Evolutionary conservation across 23 red algal species (phyloP), one percentile per base, ranked within the genome.

Genomic region (Cyanidiococcus yangmingshanensis): DNA sequence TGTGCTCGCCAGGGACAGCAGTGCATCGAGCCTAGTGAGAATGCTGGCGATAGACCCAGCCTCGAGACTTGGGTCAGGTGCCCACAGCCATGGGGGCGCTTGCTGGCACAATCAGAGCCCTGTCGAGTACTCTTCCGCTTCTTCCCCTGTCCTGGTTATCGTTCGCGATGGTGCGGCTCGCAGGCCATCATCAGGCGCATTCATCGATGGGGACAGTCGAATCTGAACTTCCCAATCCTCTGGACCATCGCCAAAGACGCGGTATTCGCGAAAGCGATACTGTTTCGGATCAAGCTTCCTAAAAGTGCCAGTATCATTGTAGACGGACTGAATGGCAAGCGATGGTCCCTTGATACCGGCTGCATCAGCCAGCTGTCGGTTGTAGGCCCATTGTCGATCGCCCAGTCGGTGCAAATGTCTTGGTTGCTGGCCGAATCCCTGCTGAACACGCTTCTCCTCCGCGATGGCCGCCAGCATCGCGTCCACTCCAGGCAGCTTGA

Each of bases 341-440:
- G 78, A 21, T 17, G 68, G 38, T 41, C 35, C 34, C 24, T 67
- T 67, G n/a, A 67, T 29, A 59, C 68, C 38, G n/a, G 50, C 39
- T 36, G 68, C 59, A 81, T 81, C 78, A 15, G 78, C 78, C 17
- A 81, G 45, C 39, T 81, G 3, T 37, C 78, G 59, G 45, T 71
- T 41, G 78, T 81, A 81, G 39, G 59, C 78, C 78, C 78, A 81
- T 25, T 81, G 78, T 16, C 68, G 59, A 29, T 81, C 78, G 39
- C 40, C 78, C 39, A 81, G 68, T 15, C 59, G 39, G 40, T 81
- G 78, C 16, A 71, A 81, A 34, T 81, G 68, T 81, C 40, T 40
- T 36, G 63, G 12, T 29, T 25, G n/a, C 27, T 27, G 12, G 12
- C 63, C 63, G 7, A 71, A 35, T 12, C n/a, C 27, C 7, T 25